Evolutionary conservation across 2,329 filamentous ascomycete species (phyloP).

Genomic region (Nigrospora osmanthi): DNA sequence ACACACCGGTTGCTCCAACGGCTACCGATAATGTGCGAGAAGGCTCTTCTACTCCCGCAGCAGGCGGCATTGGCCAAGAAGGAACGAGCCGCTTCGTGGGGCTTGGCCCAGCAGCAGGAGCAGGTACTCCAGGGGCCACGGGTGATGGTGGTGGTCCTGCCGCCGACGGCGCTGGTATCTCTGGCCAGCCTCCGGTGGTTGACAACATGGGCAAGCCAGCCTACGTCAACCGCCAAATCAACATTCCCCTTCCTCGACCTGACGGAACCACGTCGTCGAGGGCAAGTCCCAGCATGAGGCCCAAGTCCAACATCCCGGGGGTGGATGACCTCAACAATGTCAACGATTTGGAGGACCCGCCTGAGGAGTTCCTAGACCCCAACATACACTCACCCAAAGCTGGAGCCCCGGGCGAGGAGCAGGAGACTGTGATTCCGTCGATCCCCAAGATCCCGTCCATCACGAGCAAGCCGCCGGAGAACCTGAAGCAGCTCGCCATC

Average conservation of each 20-base stretch:
- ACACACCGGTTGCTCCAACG: too few relatives aligned
- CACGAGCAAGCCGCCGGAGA: slow-evolving; percentile 17
- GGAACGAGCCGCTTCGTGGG: too few relatives aligned
- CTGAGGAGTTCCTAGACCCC: slow-evolving; percentile 23
- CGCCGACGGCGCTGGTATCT: not conserved
- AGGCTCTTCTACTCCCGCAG: too few relatives aligned
- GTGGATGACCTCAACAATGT: slow-evolving; percentile 12
- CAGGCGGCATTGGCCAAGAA: too few relatives aligned
- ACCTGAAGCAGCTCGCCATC: slow-evolving; percentile 25
- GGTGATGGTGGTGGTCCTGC: not conserved
- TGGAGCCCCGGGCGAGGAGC: slow-evolving; percentile 23
- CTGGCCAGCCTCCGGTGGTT: slow-evolving; percentile 4
- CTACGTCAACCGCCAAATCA: slow-evolving; percentile 19
- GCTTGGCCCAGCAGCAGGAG: too few relatives aligned
- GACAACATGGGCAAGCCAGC: slow-evolving; percentile 23
- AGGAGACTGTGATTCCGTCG: slow-evolving; percentile 28
- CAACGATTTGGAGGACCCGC: slow-evolving; percentile 16
- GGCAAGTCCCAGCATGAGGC: not conserved
- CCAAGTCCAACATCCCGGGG: slow-evolving; percentile 2
- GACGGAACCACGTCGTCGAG: slow-evolving; percentile 4
- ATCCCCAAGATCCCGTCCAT: slow-evolving; percentile 35
- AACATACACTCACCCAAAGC: slow-evolving; percentile 15
- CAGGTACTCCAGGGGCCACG: too few relatives aligned
- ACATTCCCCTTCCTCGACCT: slow-evolving; percentile 20
- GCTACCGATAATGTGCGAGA: too few relatives aligned